Conservation (phyloP, 1,139 yeast species). For the Entelexis sorbosivorans region DNA sequence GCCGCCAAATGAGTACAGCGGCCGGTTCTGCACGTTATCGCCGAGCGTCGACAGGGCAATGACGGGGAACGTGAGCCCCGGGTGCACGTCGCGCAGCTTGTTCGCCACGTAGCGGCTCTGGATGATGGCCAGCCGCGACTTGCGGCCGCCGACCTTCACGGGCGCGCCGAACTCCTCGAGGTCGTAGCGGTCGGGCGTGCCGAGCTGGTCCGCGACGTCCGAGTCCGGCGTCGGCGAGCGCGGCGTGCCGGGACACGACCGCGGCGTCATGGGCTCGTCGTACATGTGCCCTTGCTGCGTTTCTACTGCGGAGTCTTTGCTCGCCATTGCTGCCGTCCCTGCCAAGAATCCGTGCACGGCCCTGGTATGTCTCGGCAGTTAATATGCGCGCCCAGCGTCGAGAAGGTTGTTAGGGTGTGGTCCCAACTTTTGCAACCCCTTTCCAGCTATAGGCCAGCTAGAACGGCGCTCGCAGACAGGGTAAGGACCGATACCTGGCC, state of each 20-base stretch:
- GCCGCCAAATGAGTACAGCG: slow-evolving; percentile 90
- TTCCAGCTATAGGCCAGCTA: slow-evolving; percentile 5
- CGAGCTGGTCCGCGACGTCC: slow-evolving; percentile 18
- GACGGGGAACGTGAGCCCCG: slow-evolving; percentile 56
- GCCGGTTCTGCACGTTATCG: slow-evolving; percentile 73
- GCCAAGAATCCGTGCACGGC: background rate
- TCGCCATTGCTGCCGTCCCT: slow-evolving; percentile 2
- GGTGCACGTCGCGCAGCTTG: slow-evolving; percentile 47
- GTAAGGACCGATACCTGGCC: background rate
- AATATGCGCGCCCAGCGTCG: background rate
- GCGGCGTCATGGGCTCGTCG: slow-evolving; percentile 7
- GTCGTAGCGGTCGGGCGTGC: slow-evolving; percentile 25
- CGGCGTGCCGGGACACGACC: slow-evolving; percentile 11
- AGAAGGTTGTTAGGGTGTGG: background rate
- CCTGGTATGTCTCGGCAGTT: background rate
- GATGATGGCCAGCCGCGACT: slow-evolving; percentile 72
- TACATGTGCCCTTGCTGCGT: background rate
- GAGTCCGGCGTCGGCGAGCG: slow-evolving; percentile 2
- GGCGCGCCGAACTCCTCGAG: slow-evolving; percentile 23
- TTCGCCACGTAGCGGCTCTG: slow-evolving; percentile 71
- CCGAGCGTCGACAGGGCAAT: slow-evolving; percentile 79
- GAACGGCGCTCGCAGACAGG: background rate
- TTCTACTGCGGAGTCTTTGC: background rate
- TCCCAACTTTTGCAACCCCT: slow-evolving; percentile 4
- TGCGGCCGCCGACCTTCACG: slow-evolving; percentile 66